phyloP scores from a whole-genome alignment of 1,139 yeast species.

The Taphrina populina region DNA sequence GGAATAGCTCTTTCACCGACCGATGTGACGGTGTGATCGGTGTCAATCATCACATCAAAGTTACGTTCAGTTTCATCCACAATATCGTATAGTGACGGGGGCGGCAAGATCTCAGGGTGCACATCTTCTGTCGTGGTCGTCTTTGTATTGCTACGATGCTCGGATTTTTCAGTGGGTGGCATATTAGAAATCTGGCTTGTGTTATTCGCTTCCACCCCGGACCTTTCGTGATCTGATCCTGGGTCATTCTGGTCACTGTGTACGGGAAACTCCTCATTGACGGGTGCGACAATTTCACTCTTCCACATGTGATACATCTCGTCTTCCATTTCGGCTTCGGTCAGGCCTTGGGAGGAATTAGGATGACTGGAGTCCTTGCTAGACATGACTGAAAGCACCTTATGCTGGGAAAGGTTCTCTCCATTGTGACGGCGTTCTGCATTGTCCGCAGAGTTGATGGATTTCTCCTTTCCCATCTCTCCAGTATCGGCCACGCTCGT shows the following conservation, averaged over 20 bases:
- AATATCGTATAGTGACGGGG: conserved; percentile 4
- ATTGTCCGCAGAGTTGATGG: too few relatives aligned
- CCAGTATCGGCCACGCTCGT: too few relatives aligned
- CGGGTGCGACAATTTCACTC: neutral
- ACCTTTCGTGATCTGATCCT: neutral
- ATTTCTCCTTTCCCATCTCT: too few relatives aligned
- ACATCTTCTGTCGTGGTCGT: conserved; percentile 3
- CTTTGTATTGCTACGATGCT: conserved; percentile 4
- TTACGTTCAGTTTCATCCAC: conserved; percentile 3
- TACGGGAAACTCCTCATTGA: neutral
- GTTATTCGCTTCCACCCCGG: neutral
- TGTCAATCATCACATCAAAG: conserved; percentile 3
- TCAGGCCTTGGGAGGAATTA: neutral
- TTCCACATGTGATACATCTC: conserved; percentile 23
- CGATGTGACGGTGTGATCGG: neutral
- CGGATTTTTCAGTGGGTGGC: conserved; percentile 1
- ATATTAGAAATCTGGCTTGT: neutral
- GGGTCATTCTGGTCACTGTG: neutral
- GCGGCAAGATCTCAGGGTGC: neutral
- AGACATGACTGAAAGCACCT: too few relatives aligned
- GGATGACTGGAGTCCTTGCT: neutral
- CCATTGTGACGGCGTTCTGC: too few relatives aligned
- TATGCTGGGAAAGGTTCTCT: too few relatives aligned
- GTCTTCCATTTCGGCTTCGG: conserved; percentile 10
- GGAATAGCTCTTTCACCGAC: neutral